These are phyloP conservation scores for Podospora bellae-mahoneyi DNA, from an alignment of 495 filamentous ascomycete genomes.

Conservation along the genomic window DNA sequence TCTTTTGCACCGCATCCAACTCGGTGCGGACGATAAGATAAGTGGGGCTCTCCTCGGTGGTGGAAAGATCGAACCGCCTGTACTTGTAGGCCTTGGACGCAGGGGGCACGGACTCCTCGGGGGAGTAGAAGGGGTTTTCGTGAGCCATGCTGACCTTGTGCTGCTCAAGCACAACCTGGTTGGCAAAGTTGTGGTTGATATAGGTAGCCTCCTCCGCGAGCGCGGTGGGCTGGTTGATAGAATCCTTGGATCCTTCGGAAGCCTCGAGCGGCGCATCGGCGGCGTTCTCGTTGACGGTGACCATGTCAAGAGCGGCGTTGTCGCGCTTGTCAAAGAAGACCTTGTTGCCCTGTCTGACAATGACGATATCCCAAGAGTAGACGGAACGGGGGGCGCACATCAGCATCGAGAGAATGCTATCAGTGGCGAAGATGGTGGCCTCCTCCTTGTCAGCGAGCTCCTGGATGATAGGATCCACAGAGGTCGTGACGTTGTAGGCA, in stretches of 20 bases:
- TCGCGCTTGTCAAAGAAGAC: slow-evolving; percentile 98
- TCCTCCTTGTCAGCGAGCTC: slow-evolving; percentile 95
- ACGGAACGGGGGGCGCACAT: slow-evolving; percentile 96
- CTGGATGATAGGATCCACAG: slow-evolving; percentile 92
- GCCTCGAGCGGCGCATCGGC: slow-evolving; percentile 88
- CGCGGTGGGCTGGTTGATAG: slow-evolving; percentile 85
- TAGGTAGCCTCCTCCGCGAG: slow-evolving; percentile 95
- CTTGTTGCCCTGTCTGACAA: slow-evolving; percentile 85
- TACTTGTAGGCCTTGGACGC: slow-evolving; percentile 98
- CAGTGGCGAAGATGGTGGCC: slow-evolving; percentile 93
- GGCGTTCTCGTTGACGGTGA: slow-evolving; percentile 99
- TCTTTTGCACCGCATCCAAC: slow-evolving; percentile 92
- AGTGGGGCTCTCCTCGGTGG: slow-evolving; percentile 88
- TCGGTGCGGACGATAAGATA: slow-evolving; percentile 94
- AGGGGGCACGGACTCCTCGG: slow-evolving; percentile 86
- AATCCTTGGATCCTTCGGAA: slow-evolving; percentile 88
- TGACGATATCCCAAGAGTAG: slow-evolving; percentile 97
- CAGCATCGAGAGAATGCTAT: slow-evolving; percentile 96
- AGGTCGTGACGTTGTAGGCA: slow-evolving; percentile 96
- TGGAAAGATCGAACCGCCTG: slow-evolving; percentile 88
- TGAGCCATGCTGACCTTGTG: slow-evolving; percentile 76
- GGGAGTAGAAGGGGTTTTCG: slow-evolving; percentile 94
- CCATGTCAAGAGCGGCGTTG: slow-evolving; percentile 87
- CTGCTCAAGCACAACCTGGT: slow-evolving; percentile 83
- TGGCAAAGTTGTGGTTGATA: slow-evolving; percentile 99